These are phyloP conservation scores for Holtermanniella nyarrowii DNA, from an alignment of 768 basidiomycete genomes.

Conservation along the genomic window DNA sequence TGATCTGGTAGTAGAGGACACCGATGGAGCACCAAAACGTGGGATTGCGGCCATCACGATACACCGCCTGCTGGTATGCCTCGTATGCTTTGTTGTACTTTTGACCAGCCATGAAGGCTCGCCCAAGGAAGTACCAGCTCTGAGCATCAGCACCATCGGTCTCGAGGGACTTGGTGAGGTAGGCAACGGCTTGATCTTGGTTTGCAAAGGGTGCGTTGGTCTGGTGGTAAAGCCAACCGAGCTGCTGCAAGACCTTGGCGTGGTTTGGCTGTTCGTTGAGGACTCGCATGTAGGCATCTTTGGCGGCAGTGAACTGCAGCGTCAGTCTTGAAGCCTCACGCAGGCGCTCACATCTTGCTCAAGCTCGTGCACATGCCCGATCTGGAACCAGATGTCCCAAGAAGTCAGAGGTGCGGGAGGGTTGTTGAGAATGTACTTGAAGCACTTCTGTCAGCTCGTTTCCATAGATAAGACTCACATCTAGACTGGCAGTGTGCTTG, in stretches of 20 bases:
- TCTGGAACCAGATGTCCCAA: conserved; percentile 99
- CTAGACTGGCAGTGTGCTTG: conserved; percentile 77
- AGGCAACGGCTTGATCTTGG: conserved; percentile 85
- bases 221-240: conserved; percentile 96
- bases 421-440: conserved; percentile 90
- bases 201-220: conserved; percentile 90
- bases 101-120: conserved; percentile 96
- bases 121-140: conserved; percentile 96
- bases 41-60: conserved; percentile 95
- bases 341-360: conserved; percentile 70
- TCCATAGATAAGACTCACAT: conserved; percentile 37
- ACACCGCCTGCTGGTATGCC: conserved; percentile 97
- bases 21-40: conserved; percentile 99
- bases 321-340: conserved; percentile 3
- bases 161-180: conserved; percentile 88
- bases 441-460: conserved; percentile 50
- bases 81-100: conserved; percentile 99
- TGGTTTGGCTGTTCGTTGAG: conserved; percentile 85
- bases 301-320: conserved; percentile 68
- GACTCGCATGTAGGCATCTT: conserved; percentile 93
- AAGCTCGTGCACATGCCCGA: conserved; percentile 96
- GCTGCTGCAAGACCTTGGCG: conserved; percentile 93
- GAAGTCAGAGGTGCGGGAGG: conserved; percentile 92
- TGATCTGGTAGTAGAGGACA: conserved; percentile 98
- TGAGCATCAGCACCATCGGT: conserved; percentile 92